A percentile compares a stretch with the other conserved stretches of the same genome.
Conservation (phyloP, 2,329 filamentous ascomycete species). For the Aspergillus pseudonomiae region DNA sequence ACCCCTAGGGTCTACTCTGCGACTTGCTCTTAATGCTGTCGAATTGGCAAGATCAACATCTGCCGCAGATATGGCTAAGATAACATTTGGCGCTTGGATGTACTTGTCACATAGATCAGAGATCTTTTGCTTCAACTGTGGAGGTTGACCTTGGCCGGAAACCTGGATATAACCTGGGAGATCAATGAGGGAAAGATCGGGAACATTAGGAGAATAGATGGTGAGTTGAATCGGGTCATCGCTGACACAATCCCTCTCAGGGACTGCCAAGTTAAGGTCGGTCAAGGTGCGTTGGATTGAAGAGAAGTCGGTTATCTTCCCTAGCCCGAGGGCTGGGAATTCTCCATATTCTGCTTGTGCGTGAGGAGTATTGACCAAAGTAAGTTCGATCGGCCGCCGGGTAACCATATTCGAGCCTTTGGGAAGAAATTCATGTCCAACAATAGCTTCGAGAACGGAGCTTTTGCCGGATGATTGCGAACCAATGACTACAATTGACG, state of each 20-base stretch:
- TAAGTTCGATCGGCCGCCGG: constrained; percentile 90
- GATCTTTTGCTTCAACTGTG: constrained; percentile 93
- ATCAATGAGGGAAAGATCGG: constrained; percentile 93
- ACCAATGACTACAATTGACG: constrained; percentile 98
- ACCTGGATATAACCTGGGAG: constrained; percentile 98
- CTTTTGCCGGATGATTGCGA: constrained; percentile 98
- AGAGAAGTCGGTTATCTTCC: constrained; percentile 84
- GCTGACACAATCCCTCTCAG: constrained; percentile 86
- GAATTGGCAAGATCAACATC: constrained; percentile 98
- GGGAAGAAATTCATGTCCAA: constrained; percentile 95
- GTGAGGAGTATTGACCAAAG: constrained; percentile 90
- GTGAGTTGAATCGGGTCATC: constrained; percentile 96
- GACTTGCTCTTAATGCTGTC: constrained; percentile 83
- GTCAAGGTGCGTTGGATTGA: constrained; percentile 87
- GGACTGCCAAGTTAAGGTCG: constrained; percentile 90
- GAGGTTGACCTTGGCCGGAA: constrained; percentile 83
- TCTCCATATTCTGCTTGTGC: constrained; percentile 89
- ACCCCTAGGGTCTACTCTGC: constrained; percentile 88
- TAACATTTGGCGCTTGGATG: constrained; percentile 93
- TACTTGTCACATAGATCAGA: constrained; percentile 97
- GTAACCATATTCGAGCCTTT: constrained; percentile 99
- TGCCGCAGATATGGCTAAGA: constrained; percentile 93
- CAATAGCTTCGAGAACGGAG: constrained; percentile 93
- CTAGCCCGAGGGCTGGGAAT: constrained; percentile 87
- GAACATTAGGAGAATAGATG: constrained; percentile 93